phyloP scores from a whole-genome alignment of 2,329 filamentous ascomycete genomes.

The Penicillium sp. region DNA sequence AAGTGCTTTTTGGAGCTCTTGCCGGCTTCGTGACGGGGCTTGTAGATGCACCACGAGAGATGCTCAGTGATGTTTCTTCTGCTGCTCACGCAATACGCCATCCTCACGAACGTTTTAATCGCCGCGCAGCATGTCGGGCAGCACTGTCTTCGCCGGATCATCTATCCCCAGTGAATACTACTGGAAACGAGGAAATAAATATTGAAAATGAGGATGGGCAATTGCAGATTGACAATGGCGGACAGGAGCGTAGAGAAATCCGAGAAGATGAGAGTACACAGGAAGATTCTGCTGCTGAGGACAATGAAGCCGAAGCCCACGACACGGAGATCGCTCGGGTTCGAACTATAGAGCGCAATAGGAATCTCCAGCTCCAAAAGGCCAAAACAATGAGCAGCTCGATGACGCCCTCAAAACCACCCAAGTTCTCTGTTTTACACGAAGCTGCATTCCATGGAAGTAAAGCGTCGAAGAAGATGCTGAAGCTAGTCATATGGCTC shows the following conservation, averaged over 20 bases:
- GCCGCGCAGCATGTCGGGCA: not conserved
- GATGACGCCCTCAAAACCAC: slow-evolving; percentile 1
- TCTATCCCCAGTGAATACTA: not conserved
- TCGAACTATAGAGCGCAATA: not conserved
- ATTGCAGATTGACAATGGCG: slow-evolving; percentile 1
- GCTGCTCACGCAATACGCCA: slow-evolving; percentile 46
- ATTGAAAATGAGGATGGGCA: slow-evolving; percentile 1
- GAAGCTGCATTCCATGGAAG: slow-evolving; percentile 1
- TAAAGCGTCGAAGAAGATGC: slow-evolving; percentile 2
- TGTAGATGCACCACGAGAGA: slow-evolving; percentile 67
- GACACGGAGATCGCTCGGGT: not conserved
- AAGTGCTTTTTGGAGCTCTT: slow-evolving; percentile 75
- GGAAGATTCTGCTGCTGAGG: slow-evolving; percentile 1
- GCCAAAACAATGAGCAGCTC: slow-evolving; percentile 5
- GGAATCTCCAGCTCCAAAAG: slow-evolving; percentile 8
- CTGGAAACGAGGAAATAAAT: not conserved
- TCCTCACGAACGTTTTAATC: slow-evolving; percentile 59
- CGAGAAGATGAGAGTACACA: slow-evolving; percentile 3
- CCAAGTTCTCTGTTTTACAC: slow-evolving; percentile 1
- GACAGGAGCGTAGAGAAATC: not conserved
- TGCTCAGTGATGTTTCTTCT: slow-evolving; percentile 50
- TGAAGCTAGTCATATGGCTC: slow-evolving; percentile 40
- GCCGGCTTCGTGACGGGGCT: slow-evolving; percentile 78
- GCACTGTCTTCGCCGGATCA: slow-evolving; percentile 1
- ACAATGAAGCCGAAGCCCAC: not conserved